Evolutionary conservation across 2,329 filamentous ascomycete genomes (phyloP), one percentile per base, ranked within the genome.

Genomic region (Fusarium zealandicum): DNA sequence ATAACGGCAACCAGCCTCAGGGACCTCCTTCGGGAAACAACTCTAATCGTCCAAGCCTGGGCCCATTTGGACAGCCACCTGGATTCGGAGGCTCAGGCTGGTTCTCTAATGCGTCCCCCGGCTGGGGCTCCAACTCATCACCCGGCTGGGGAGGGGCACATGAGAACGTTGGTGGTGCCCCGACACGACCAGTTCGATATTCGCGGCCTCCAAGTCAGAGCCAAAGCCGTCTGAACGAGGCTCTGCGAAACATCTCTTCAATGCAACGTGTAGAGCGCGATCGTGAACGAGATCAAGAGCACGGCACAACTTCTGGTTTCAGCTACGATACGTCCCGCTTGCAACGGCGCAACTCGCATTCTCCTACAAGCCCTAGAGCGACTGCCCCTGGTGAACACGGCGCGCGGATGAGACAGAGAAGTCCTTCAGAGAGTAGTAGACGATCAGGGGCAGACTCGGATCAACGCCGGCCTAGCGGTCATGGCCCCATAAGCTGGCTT

Each of bases 401-500:
- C 5, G 68, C 69, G 14, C 68, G 72, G 10, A 70, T 72, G 62
- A 68, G 75, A 36, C 71, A 78, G 55, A 69, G 74, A 31, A 77
- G 75, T 45, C 74, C 76, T 6, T 75, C 75, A 0, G 64, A 74
- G 40, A 70, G 67, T 51, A 74, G 68, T 36, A 72, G 73, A 20
- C 67, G 60, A 14, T 68, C 63, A 17, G 64, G 48, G 9, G 54
- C 51, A 9, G 67, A 70, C 12, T 70, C 72, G 27, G 69, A 70
- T 4, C 65, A 72, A 14, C 68, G 70, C n/a, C 66, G 68, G 22
- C 60, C 63, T 25, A 68, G 72, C n/a, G 69, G 70, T 4, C 64
- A 69, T 32, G 73, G 76, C 3, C 73, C 77, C 27, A 59, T 80
- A 1, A 69, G 71, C 51, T 81, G 79, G 79, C 61, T 81, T 16